These are phyloP conservation scores for Penicillium sclerotigenum DNA, from an alignment of 2,329 filamentous ascomycete genomes.

Conservation along the genomic window DNA sequence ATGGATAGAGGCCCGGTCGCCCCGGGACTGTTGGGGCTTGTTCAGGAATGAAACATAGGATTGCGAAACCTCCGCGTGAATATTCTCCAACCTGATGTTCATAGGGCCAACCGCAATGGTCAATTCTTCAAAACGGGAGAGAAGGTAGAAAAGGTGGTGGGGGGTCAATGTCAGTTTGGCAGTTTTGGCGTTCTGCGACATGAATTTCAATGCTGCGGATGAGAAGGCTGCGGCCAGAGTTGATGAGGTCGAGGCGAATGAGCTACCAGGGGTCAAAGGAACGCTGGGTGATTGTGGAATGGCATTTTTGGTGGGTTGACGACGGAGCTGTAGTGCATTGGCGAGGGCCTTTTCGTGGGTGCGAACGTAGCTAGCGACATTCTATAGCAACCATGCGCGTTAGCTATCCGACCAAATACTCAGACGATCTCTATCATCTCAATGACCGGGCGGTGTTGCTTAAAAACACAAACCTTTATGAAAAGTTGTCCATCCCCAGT, in stretches of 20 bases:
- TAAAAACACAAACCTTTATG: conserved; percentile 40
- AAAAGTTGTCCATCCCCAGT: conserved; percentile 51
- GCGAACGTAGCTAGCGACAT: conserved; percentile 91
- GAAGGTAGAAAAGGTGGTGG: conserved; percentile 93
- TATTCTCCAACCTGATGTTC: conserved; percentile 92
- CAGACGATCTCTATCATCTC: neutral
- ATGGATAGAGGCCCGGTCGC: conserved; percentile 86
- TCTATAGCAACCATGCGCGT: conserved; percentile 52
- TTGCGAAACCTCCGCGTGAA: conserved; percentile 80
- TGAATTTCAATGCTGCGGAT: conserved; percentile 77
- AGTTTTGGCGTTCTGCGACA: conserved; percentile 80
- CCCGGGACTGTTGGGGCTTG: conserved; percentile 75
- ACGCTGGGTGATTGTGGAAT: conserved; percentile 52
- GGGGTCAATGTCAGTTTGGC: conserved; percentile 89
- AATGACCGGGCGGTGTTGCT: neutral
- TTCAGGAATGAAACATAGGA: conserved; percentile 94
- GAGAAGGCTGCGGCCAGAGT: conserved; percentile 80
- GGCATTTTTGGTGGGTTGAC: conserved; percentile 67
- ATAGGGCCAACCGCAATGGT: conserved; percentile 88
- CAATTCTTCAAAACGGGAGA: conserved; percentile 92
- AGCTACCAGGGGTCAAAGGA: conserved; percentile 51
- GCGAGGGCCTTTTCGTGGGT: conserved; percentile 96
- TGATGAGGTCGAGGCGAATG: conserved; percentile 67
- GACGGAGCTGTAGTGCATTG: conserved; percentile 85
- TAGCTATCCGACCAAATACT: neutral